Percentiles rank a stretch among this genome's conserved stretches.
Evolutionary conservation across 2,329 filamentous ascomycete genomes (phyloP).

Genomic region (Hypomyces perniciosus): DNA sequence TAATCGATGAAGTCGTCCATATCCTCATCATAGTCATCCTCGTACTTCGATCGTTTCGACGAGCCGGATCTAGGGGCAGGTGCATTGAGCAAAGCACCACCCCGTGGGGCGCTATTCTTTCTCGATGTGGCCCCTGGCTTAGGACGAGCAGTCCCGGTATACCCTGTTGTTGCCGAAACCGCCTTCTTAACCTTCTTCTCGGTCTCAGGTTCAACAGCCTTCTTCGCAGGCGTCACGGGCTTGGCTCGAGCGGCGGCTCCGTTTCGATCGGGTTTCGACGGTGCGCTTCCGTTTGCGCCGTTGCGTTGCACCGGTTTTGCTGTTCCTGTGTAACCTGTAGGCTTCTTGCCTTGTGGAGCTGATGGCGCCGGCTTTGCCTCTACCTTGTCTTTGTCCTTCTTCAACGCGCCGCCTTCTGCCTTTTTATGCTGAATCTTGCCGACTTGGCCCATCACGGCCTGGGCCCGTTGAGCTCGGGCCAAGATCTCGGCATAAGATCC

Average conservation of each 20-base stretch:
- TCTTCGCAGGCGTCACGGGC: conserved; percentile 14
- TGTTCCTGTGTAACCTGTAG: conserved; percentile 26
- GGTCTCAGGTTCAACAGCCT: conserved; percentile 25
- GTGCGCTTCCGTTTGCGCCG: conserved; percentile 16
- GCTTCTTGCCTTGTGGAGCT: conserved; percentile 22
- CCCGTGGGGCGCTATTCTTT: conserved; percentile 31
- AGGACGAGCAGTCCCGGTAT: conserved; percentile 59
- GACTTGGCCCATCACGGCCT: conserved; percentile 53
- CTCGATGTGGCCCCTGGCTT: conserved; percentile 33
- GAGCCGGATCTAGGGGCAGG: conserved; percentile 22
- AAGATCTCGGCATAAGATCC: conserved; percentile 70
- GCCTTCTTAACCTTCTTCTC: conserved; percentile 59
- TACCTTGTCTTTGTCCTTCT: conserved; percentile 37
- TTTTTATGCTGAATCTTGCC: conserved; percentile 72
- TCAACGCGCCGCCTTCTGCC: conserved; percentile 56
- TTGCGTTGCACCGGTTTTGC: conserved; percentile 24
- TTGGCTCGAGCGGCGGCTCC: conserved; percentile 5
- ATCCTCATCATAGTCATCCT: conserved; percentile 58
- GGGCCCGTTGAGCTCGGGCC: conserved; percentile 62
- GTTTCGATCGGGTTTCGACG: conserved; percentile 6
- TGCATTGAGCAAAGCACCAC: conserved; percentile 36
- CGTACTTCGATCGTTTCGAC: conserved; percentile 35
- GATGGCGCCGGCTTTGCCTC: conserved; percentile 29
- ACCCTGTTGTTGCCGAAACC: conserved; percentile 56
- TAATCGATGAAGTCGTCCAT: conserved; percentile 58